Base-by-base conservation (phyloP, 331 rosid species). In the Malus hybrid region DNA sequence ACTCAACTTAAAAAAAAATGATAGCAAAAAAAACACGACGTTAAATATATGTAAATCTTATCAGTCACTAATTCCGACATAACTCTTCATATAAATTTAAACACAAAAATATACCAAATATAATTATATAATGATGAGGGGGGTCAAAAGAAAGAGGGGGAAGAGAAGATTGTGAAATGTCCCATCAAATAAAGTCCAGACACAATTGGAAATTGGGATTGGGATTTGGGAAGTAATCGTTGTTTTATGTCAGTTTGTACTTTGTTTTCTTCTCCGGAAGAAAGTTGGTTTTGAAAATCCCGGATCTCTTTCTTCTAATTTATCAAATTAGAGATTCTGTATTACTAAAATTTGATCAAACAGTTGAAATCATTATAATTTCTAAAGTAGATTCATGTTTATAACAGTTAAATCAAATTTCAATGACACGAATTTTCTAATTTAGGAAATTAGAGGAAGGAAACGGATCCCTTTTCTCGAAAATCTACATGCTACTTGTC, bases 161-260 rank as follows among this genome's bases (percentile, higher is more conserved):
- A 20, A 63, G 32, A 52, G 10, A 7, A 14, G 32, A 54, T 27
- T 31, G 72, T 48, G 32, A 29, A 28, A 69, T 20, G 65, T 62
- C 67, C 36, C 34, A 1, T 62, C 39, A 62, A 29, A 7, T 14
- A 62, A 27, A 62, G 15, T 14, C 3, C 67, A 44, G 2, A 11
- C 0, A 10, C 2, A 59, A 44, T 82, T 79, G 39, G 31, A 79
- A 84, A 79, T 66, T 70, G 81, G 92, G 54, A 39, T 71, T 80
- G 72, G 67, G 73, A 62, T 4, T 56, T 67, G 64, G 78, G 78
- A 87, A 2, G 12, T 9, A 42, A 83, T 82, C 81, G 81, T 83
- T 55, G 62, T 69, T 82, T 72, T 75, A 42, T 70, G 88, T 83
- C 83, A 72, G 69, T 52, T 82, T 82, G 73, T 70, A 62, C 80